A percentile compares a stretch with the other conserved stretches of the same genome.
These are phyloP conservation scores for Botrytis porri DNA, from an alignment of 2,329 filamentous ascomycete genomes.

Conservation along the genomic window DNA sequence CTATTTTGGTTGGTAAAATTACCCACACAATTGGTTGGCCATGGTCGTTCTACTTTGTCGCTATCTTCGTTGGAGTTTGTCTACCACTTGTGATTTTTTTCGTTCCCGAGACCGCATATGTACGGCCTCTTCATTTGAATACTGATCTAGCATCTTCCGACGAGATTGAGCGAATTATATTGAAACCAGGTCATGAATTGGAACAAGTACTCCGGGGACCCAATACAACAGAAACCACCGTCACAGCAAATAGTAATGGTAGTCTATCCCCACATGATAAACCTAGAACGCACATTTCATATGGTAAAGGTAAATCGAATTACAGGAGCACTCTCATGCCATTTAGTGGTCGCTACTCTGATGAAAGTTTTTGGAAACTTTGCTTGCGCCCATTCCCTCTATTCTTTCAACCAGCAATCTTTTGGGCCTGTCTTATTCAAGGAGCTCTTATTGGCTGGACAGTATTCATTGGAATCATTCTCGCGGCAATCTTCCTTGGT, in stretches of 20 bases:
- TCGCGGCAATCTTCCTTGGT: slow-evolving; percentile 78
- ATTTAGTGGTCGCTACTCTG: slow-evolving; percentile 80
- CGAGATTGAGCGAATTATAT: slow-evolving; percentile 20
- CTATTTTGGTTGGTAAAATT: slow-evolving; percentile 87
- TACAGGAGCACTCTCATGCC: slow-evolving; percentile 60
- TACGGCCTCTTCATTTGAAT: slow-evolving; percentile 64
- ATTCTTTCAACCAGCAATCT: slow-evolving; percentile 77
- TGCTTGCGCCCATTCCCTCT: slow-evolving; percentile 75
- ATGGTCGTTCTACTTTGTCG: slow-evolving; percentile 86
- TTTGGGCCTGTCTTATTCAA: slow-evolving; percentile 79
- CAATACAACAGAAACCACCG: slow-evolving; percentile 12
- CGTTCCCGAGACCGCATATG: slow-evolving; percentile 81
- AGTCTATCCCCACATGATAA: background rate
- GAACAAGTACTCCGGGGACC: slow-evolving; percentile 11
- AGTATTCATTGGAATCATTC: slow-evolving; percentile 81
- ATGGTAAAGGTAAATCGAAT: slow-evolving; percentile 35
- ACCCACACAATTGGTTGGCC: slow-evolving; percentile 72
- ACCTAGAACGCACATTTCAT: background rate
- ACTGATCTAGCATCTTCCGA: slow-evolving; percentile 54
- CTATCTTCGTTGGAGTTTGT: slow-evolving; percentile 73
- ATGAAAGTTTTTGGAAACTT: slow-evolving; percentile 67
- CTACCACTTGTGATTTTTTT: slow-evolving; percentile 73
- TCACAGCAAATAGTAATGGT: slow-evolving; percentile 10
- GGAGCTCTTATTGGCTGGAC: slow-evolving; percentile 94
- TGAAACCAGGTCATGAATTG: slow-evolving; percentile 17